These are phyloP conservation scores for Salix caprea DNA, from an alignment of 345 rosid genomes.

Conservation along the genomic window DNA sequence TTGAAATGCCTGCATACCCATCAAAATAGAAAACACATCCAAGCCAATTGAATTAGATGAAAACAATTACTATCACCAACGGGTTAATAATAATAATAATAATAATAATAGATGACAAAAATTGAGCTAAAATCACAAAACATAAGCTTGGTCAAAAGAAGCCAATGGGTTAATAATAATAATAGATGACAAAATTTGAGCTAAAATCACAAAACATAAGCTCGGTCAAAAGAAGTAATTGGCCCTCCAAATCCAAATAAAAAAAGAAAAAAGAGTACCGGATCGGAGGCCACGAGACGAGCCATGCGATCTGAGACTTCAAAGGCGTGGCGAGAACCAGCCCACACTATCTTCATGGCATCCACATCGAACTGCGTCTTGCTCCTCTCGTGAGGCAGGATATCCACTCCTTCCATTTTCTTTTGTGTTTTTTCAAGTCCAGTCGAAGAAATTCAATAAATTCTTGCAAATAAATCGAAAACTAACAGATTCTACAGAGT, in stretches of 20 bases:
- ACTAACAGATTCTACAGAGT: too few species aligned
- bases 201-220: background rate
- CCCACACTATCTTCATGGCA: conserved; percentile 95
- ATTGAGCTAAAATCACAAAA: background rate
- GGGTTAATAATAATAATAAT: background rate
- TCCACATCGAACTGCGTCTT: conserved; percentile 79
- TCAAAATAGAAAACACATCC: background rate
- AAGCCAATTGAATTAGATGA: background rate
- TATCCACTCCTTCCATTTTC: conserved; percentile 54
- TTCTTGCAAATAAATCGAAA: too few species aligned
- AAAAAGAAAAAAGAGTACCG: conserved; percentile 36
- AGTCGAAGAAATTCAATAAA: too few species aligned
- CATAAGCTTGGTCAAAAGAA: background rate
- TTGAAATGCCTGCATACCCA: conserved; percentile 49
- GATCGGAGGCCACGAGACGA: conserved; percentile 91
- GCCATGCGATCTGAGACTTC: conserved; percentile 81
- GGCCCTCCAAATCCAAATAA: too few species aligned
- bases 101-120: background rate
- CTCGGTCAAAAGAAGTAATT: background rate
- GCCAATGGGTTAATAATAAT: background rate
- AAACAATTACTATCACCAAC: background rate
- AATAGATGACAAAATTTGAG: background rate
- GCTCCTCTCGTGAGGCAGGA: conserved; percentile 67
- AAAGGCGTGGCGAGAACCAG: conserved; percentile 73
- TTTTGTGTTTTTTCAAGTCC: background rate